These are phyloP conservation scores for Allium sativum DNA, from an alignment of 106 monocot genomes.

Conservation along the genomic window DNA sequence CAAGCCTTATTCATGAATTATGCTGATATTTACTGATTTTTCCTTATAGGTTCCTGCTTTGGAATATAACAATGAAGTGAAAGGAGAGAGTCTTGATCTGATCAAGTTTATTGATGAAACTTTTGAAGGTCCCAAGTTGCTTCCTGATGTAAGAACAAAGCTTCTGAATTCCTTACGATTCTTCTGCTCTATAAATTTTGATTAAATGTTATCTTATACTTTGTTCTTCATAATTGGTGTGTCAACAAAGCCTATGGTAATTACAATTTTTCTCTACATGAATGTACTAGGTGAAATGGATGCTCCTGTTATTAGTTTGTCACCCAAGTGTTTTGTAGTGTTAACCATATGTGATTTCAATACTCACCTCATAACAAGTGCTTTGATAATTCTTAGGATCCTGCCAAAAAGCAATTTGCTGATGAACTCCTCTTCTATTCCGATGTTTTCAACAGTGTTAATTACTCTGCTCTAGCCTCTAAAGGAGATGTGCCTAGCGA, in stretches of 20 bases:
- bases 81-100: conserved; percentile 66
- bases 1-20: neutral
- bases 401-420: conserved; percentile 61
- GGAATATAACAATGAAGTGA: conserved; percentile 69
- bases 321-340: too few relatives aligned
- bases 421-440: conserved; percentile 57
- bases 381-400: conserved; percentile 37
- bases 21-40: neutral
- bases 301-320: neutral
- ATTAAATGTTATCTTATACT: too few relatives aligned
- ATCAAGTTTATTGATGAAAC: conserved; percentile 50
- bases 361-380: neutral
- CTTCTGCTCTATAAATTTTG: too few relatives aligned
- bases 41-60: conserved; percentile 56
- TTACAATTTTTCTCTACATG: neutral
- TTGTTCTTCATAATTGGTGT: too few relatives aligned
- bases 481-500: conserved; percentile 46
- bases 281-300: too few relatives aligned
- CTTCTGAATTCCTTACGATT: too few relatives aligned
- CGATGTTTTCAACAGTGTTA: conserved; percentile 38
- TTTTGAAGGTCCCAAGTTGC: conserved; percentile 58
- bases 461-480: conserved; percentile 15
- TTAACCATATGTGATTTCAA: too few relatives aligned
- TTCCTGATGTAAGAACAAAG: conserved; percentile 41
- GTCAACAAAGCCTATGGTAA: too few relatives aligned